A percentile compares a stretch with the other conserved stretches of the same genome.
phyloP scores from a whole-genome alignment of 352 stramenopile species.

The Phytophthora fragariaefolia region DNA sequence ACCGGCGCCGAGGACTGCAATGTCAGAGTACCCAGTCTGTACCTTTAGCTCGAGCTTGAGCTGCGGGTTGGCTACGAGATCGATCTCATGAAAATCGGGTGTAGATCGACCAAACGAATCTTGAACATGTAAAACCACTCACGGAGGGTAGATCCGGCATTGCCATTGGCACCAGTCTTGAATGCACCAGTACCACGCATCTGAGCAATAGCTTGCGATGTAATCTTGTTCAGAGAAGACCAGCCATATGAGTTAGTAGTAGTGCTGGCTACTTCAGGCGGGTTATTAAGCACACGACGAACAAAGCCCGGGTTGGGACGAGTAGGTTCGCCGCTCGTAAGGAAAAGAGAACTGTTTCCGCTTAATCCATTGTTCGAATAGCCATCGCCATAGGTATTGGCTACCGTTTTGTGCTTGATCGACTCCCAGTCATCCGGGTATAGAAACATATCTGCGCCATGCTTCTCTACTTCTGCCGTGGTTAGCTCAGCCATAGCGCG shows the following conservation, averaged over 20 bases:
- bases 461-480: background rate
- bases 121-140: background rate
- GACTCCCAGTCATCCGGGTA: background rate
- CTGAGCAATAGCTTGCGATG: background rate
- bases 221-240: background rate
- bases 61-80: background rate
- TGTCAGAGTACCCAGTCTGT: background rate
- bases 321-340: background rate
- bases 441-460: background rate
- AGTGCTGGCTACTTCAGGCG: background rate
- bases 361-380: background rate
- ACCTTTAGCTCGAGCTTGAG: background rate
- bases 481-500: background rate
- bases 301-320: background rate
- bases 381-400: background rate
- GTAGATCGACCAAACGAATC: background rate
- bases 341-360: constrained; percentile 1
- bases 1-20: background rate
- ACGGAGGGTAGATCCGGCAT: background rate
- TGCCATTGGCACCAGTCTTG: background rate
- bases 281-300: background rate
- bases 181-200: background rate
- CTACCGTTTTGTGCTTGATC: background rate
- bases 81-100: background rate
- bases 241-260: background rate